Percentiles rank a stretch among this genome's conserved stretches.
phyloP scores from a whole-genome alignment of 805 yeast genomes.

The Candida oleophila region DNA sequence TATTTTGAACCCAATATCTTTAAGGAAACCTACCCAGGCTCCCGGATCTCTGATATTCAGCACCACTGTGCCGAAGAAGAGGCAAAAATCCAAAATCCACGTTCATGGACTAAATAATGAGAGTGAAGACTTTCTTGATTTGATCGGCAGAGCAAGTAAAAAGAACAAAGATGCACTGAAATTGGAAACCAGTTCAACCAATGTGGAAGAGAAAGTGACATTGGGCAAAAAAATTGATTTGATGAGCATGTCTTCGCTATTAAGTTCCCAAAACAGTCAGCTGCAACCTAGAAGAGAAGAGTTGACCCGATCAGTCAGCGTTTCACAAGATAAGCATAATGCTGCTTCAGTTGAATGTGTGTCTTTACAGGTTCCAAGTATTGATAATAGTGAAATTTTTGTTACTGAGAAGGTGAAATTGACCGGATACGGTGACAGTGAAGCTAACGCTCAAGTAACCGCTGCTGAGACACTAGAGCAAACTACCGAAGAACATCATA shows the following conservation, averaged over 20 bases:
- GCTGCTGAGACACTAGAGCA: too few species aligned
- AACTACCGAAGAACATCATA: too few species aligned
- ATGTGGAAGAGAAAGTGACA: not conserved
- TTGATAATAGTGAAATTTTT: too few species aligned
- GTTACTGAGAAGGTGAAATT: too few species aligned
- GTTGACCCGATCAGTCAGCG: too few species aligned
- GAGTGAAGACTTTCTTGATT: slow-evolving; percentile 2
- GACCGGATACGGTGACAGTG: too few species aligned
- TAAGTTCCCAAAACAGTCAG: slow-evolving; percentile 2
- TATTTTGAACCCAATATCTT: not conserved
- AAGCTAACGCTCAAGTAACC: too few species aligned
- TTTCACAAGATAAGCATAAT: too few species aligned
- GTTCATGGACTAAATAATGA: slow-evolving; percentile 1
- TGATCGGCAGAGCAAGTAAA: slow-evolving; percentile 1
- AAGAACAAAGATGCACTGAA: not conserved
- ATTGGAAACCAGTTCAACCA: not conserved
- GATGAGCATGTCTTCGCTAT: slow-evolving; percentile 1
- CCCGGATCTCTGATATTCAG: not conserved
- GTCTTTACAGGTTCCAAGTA: too few species aligned
- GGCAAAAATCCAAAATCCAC: not conserved
- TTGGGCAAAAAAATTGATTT: not conserved
- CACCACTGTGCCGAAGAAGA: not conserved
- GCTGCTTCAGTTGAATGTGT: too few species aligned
- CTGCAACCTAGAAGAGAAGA: not conserved
- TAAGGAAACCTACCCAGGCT: not conserved